Evolutionary conservation across 495 filamentous ascomycete genomes (phyloP), one percentile per base, ranked within the genome.

Genomic region (Achaetomiella virescens): DNA sequence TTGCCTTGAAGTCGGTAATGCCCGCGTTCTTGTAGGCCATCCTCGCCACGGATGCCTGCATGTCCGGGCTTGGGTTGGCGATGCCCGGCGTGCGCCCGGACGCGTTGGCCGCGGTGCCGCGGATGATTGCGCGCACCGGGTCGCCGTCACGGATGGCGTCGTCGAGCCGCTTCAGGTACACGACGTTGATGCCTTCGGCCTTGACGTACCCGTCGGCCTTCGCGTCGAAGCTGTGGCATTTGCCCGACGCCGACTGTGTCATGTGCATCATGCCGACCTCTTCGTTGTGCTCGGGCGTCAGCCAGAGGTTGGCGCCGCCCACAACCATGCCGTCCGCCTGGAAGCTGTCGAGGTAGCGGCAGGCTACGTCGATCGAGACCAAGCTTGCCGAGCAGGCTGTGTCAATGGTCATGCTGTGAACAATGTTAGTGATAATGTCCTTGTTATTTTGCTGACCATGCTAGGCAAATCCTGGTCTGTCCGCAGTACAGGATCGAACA

Each of bases 71-170:
- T 14, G 37, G 37, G 2, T 14, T 40, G 2, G 37, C 20, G 15
- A 40, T 14, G 15, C 37, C 20, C 15, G 37, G 17, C 27, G 7
- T 31, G 47, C 51, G 35, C 14, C 48, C 48, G 20, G 36, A 18
- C 22, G 36, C 27, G 45, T 56, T 56, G 36, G 18, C 22, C 14
- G 44, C 43, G 7, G 33, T 40, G 14, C 27, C 27, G 6, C 78
- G 70, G 36, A 85, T 77, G 0, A 85, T 68, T 2, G 73, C 74
- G n/a, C 79, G 70, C 27, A 84, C 70, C 1, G 75, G 76, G 49
- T 81, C 74, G 1, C 70, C 67, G 54, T 81, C 76, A 8, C 65
- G 53, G 15, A 81, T 53, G 1, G 81, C 82, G 27, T 76, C 72
- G 17, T 50, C 51, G 0, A 83, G 67, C 10, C 61, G 55, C 60